These are phyloP conservation scores for Zygoascus sp. DNA, from an alignment of 1,139 yeast genomes.

Conservation along the genomic window DNA sequence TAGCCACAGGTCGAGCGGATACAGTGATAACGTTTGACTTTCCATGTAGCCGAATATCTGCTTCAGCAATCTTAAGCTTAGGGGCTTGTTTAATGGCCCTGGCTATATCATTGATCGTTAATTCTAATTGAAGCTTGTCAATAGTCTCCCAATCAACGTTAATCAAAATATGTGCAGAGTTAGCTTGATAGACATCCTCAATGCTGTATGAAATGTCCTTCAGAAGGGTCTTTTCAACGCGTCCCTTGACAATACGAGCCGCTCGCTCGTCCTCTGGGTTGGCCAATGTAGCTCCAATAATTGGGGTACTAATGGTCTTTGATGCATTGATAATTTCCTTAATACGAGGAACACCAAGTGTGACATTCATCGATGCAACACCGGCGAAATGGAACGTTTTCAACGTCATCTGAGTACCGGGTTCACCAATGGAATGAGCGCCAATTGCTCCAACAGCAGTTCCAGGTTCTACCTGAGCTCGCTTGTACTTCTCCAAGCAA, in stretches of 20 bases:
- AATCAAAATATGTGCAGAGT: slow-evolving; percentile 72
- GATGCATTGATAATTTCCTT: slow-evolving; percentile 98
- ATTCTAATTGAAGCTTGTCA: slow-evolving; percentile 83
- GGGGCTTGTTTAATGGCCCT: slow-evolving; percentile 80
- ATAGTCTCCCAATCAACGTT: slow-evolving; percentile 80
- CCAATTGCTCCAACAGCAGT: slow-evolving; percentile 99
- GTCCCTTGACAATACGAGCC: slow-evolving; percentile 96
- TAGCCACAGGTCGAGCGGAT: slow-evolving; percentile 59
- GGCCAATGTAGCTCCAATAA: slow-evolving; percentile 88
- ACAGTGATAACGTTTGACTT: slow-evolving; percentile 63
- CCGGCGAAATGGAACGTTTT: slow-evolving; percentile 99
- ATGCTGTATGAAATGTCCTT: slow-evolving; percentile 84
- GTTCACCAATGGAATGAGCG: slow-evolving; percentile 98
- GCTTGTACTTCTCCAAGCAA: slow-evolving; percentile 75
- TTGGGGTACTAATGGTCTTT: slow-evolving; percentile 91
- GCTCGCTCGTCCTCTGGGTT: slow-evolving; percentile 95
- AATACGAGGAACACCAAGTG: slow-evolving; percentile 98
- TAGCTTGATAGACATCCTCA: slow-evolving; percentile 88
- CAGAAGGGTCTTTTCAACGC: slow-evolving; percentile 87
- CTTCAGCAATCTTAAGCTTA: slow-evolving; percentile 72
- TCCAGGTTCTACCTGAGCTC: slow-evolving; percentile 97
- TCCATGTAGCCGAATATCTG: slow-evolving; percentile 68
- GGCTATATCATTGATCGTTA: slow-evolving; percentile 81
- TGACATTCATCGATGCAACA: slow-evolving; percentile 98
- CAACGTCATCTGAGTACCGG: slow-evolving; percentile 98